Conservation (phyloP, 352 stramenopile genomes). For the Phytophthora litchii region DNA sequence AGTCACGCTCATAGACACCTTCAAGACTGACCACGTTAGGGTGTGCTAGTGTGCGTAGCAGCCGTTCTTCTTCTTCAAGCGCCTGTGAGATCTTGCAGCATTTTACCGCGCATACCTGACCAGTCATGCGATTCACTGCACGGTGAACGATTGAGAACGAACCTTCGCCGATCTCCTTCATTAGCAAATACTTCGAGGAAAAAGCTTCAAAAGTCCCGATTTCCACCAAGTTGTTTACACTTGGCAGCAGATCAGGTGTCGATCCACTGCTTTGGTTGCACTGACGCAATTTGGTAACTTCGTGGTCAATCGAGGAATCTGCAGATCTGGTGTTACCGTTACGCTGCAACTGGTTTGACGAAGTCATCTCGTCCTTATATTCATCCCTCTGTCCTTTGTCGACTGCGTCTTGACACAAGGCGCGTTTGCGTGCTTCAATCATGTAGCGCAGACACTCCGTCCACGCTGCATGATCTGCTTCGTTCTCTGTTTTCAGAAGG, state of each 20-base stretch:
- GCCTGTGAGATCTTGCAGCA: conserved; percentile 72
- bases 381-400: conserved; percentile 21
- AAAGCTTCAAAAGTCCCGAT: conserved; percentile 43
- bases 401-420: conserved; percentile 16
- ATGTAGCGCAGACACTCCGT: conserved; percentile 53
- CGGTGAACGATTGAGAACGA: conserved; percentile 87
- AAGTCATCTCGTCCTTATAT: conserved; percentile 10
- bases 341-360: not conserved
- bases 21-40: conserved; percentile 74
- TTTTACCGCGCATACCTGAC: conserved; percentile 71
- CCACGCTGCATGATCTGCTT: conserved; percentile 52
- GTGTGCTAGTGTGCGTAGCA: conserved; percentile 65
- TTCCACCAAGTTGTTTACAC: conserved; percentile 11
- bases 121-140: conserved; percentile 69
- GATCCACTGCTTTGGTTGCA: conserved; percentile 5
- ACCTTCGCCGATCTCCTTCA: conserved; percentile 85
- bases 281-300: conserved; percentile 14
- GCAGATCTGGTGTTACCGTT: conserved; percentile 2
- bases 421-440: conserved; percentile 55
- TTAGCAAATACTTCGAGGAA: conserved; percentile 64
- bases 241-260: not conserved
- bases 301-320: not conserved
- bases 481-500: conserved; percentile 56
- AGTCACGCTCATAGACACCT: conserved; percentile 69
- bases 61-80: conserved; percentile 72